Conservation (phyloP, 2,329 filamentous ascomycete genomes). For the Colletotrichum chrysophilum region DNA sequence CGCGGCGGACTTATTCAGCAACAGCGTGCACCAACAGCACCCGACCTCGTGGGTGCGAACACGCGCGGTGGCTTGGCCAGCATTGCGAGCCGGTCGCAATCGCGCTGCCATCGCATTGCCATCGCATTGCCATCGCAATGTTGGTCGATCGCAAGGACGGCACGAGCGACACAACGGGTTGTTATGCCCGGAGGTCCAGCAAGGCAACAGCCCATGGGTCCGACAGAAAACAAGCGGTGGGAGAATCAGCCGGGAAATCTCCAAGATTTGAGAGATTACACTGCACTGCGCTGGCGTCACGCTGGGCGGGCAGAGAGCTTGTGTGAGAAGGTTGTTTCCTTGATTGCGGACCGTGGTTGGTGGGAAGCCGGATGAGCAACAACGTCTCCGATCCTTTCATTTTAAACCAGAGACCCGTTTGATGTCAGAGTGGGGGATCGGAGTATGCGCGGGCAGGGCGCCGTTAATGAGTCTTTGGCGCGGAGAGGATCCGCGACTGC, state of each 20-base stretch:
- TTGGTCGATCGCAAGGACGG: not conserved
- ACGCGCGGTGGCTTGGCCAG: not conserved
- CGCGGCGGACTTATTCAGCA: not conserved
- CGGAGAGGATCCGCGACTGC: constrained; percentile 19
- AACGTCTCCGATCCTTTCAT: constrained; percentile 18
- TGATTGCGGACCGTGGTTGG: constrained; percentile 13
- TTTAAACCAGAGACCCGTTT: constrained; percentile 17
- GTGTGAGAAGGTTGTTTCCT: constrained; percentile 18
- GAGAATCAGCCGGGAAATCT: not conserved
- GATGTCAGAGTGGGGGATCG: constrained; percentile 20
- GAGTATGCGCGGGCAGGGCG: not conserved
- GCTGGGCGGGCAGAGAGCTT: constrained; percentile 4
- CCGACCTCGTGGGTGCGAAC: not conserved
- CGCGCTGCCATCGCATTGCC: not conserved
- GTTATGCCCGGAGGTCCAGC: not conserved
- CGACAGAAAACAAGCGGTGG: not conserved
- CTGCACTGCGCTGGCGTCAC: not conserved
- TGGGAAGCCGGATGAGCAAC: constrained; percentile 5
- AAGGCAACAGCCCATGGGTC: not conserved
- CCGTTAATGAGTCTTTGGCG: not conserved
- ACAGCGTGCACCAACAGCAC: not conserved
- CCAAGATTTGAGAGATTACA: constrained; percentile 15
- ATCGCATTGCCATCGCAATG: not conserved
- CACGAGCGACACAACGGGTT: not conserved
- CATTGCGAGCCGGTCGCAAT: not conserved